Conservation (phyloP, 257 asterid genomes). For the Nicotiana attenuata region DNA sequence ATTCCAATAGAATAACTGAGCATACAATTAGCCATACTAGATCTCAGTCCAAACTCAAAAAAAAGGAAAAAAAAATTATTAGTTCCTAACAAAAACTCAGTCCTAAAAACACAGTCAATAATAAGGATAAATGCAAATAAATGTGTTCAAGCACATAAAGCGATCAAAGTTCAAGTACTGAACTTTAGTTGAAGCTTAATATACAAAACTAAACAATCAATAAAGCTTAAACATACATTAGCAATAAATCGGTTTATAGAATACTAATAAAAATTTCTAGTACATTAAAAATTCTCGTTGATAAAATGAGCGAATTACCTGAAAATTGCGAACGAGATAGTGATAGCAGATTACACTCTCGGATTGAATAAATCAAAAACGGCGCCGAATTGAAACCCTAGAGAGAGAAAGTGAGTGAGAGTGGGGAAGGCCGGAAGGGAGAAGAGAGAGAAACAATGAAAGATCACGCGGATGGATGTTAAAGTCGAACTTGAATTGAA, state of each 20-base stretch:
- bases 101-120: background rate
- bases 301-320: conserved; percentile 8
- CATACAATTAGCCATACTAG: background rate
- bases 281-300: background rate
- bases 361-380: conserved; percentile 24
- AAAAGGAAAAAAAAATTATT: background rate
- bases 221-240: background rate
- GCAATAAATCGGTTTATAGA: background rate
- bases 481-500: conserved; percentile 23
- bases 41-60: background rate
- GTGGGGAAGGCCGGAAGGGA: background rate
- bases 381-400: conserved; percentile 30
- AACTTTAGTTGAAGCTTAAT: background rate
- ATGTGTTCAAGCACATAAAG: too few species aligned
- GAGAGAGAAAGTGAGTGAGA: conserved; percentile 21
- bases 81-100: background rate
- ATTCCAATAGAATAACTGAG: background rate
- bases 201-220: background rate
- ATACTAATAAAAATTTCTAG: background rate
- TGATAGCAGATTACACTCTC: background rate
- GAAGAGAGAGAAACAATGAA: background rate
- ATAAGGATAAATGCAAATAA: background rate
- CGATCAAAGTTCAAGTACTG: background rate
- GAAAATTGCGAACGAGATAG: background rate
- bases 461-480: conserved; percentile 18